Conservation (phyloP, 2,329 filamentous ascomycete genomes). For the Clonostachys sp. region DNA sequence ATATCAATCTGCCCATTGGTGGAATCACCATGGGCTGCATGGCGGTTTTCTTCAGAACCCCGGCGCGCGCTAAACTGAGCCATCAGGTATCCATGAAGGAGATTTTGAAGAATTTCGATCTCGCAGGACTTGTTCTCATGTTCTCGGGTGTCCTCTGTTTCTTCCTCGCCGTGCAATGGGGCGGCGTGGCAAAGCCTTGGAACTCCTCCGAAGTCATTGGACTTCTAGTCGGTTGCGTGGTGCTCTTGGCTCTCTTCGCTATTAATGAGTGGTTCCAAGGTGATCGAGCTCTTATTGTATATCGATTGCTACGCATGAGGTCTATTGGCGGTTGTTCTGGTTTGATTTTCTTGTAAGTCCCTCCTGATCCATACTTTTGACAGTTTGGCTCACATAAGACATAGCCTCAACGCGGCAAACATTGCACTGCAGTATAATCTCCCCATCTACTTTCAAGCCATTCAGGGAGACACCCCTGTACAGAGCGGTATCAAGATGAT, state of each 20-base stretch:
- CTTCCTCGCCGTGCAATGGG: slow-evolving; percentile 52
- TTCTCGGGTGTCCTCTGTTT: slow-evolving; percentile 46
- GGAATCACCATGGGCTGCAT: slow-evolving; percentile 41
- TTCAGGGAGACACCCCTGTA: slow-evolving; percentile 22
- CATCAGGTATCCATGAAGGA: slow-evolving; percentile 23
- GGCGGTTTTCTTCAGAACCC: slow-evolving; percentile 37
- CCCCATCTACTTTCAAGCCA: slow-evolving; percentile 41
- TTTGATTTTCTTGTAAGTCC: slow-evolving; percentile 18
- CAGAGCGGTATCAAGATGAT: slow-evolving; percentile 2
- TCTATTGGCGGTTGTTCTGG: slow-evolving; percentile 10
- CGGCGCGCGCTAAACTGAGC: slow-evolving; percentile 21
- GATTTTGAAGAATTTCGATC: slow-evolving; percentile 40
- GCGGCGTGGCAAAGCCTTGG: slow-evolving; percentile 47
- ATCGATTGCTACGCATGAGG: neutral
- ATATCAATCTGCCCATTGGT: slow-evolving; percentile 40
- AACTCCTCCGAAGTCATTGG: slow-evolving; percentile 40
- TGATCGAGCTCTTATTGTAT: neutral
- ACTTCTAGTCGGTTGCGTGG: slow-evolving; percentile 40
- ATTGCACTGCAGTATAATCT: slow-evolving; percentile 22
- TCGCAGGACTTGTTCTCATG: slow-evolving; percentile 40
- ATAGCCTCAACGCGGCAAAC: too few relatives aligned
- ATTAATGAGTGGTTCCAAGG: neutral
- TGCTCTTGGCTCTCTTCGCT: slow-evolving; percentile 38
- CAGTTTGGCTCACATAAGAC: too few relatives aligned
- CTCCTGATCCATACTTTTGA: neutral